phyloP scores from a whole-genome alignment of 106 monocot species.

The Vanilla planifolia region DNA sequence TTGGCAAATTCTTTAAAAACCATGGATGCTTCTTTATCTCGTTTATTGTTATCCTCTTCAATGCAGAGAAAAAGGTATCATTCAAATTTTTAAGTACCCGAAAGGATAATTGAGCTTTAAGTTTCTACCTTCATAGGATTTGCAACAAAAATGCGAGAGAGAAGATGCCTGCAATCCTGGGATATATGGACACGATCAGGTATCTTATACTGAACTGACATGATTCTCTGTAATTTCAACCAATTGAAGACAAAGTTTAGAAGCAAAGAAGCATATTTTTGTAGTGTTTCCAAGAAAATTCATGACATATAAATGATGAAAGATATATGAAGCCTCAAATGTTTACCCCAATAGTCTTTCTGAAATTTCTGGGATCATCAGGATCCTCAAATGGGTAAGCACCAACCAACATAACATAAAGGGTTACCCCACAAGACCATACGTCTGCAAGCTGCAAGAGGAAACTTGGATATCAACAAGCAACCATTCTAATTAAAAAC shows the following conservation, averaged over 20 bases:
- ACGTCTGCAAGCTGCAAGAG: constrained; percentile 36
- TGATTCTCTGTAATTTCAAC: constrained; percentile 51
- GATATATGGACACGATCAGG: constrained; percentile 66
- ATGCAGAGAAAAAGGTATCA: not conserved
- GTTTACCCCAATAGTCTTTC: constrained; percentile 46
- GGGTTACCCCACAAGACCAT: constrained; percentile 55
- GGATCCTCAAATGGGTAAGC: constrained; percentile 60
- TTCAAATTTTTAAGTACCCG: no score
- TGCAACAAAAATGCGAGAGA: constrained; percentile 55
- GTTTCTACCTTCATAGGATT: constrained; percentile 40
- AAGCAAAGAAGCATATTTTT: no score
- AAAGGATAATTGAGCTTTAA: no score
- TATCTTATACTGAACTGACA: constrained; percentile 61
- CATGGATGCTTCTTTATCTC: constrained; percentile 49
- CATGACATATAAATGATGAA: no score
- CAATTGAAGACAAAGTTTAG: no score
- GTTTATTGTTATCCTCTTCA: constrained; percentile 40
- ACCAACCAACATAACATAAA: constrained; percentile 61
- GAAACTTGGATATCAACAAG: not conserved
- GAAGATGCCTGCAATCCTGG: constrained; percentile 52
- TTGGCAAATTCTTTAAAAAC: constrained; percentile 56
- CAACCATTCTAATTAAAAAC: no score
- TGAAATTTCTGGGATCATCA: constrained; percentile 50
- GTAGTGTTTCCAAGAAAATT: no score
- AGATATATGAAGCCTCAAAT: no score